Conservation (phyloP, 2,329 filamentous ascomycete genomes). For the Pseudogymnoascus sp. region DNA sequence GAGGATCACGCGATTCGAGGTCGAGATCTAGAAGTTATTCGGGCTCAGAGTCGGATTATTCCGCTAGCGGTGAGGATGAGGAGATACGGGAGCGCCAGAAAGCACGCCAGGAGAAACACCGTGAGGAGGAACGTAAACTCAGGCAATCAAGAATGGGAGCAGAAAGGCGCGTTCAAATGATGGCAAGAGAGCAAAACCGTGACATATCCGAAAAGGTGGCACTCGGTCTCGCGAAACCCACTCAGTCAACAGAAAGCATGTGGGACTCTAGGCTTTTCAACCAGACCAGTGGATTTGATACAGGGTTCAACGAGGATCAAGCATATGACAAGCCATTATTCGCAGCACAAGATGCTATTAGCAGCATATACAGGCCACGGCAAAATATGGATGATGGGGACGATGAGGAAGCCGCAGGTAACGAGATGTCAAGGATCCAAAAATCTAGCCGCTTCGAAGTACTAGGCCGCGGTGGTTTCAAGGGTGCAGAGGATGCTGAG, state of each 20-base stretch:
- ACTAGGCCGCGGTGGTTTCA: conserved; percentile 83
- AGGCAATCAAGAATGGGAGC: conserved; percentile 93
- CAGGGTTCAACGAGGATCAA: conserved; percentile 95
- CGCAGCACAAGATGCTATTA: conserved; percentile 89
- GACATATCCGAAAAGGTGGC: conserved; percentile 98
- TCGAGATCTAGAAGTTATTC: conserved; percentile 43
- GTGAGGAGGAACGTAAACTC: conserved; percentile 81
- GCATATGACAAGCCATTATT: conserved; percentile 96
- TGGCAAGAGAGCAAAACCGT: conserved; percentile 90
- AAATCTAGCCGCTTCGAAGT: conserved; percentile 82
- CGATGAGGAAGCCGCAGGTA: conserved; percentile 70
- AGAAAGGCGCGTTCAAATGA: conserved; percentile 81
- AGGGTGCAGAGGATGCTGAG: conserved; percentile 76
- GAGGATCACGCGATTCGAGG: conserved; percentile 29
- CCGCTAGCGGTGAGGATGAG: conserved; percentile 48
- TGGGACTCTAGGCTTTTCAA: conserved; percentile 96
- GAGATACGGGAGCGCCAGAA: conserved; percentile 69
- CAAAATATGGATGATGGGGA: conserved; percentile 68
- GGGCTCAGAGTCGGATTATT: conserved; percentile 39
- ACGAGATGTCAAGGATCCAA: conserved; percentile 80
- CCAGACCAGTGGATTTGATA: conserved; percentile 81
- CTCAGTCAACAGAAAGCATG: conserved; percentile 86
- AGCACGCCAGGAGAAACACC: conserved; percentile 66
- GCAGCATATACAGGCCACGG: conserved; percentile 81
- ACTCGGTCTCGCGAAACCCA: conserved; percentile 87